A percentile compares a stretch with the other conserved stretches of the same genome.
phyloP scores from a whole-genome alignment of 257 asterid genomes.

The Phtheirospermum japonicum region DNA sequence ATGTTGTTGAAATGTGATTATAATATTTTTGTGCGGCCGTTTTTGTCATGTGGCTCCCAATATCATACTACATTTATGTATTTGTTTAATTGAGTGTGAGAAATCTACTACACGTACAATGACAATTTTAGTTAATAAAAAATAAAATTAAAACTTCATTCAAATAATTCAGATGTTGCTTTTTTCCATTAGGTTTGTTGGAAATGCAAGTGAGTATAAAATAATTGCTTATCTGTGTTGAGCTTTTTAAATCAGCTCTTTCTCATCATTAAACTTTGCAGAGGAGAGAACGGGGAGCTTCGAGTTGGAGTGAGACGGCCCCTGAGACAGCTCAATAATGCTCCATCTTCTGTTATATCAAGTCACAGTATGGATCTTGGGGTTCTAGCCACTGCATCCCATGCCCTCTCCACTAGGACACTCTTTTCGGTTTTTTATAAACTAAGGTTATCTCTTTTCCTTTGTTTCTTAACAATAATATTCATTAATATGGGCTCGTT shows the following conservation, averaged over 20 bases:
- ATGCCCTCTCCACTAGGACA: constrained; percentile 86
- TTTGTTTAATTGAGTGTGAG: no score
- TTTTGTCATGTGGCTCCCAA: no score
- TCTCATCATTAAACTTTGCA: constrained; percentile 29
- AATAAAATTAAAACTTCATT: no score
- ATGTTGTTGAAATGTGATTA: no score
- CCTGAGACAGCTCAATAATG: constrained; percentile 82
- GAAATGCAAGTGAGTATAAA: not conserved
- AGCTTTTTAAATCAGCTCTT: constrained; percentile 19
- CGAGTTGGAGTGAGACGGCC: constrained; percentile 94
- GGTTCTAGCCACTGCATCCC: constrained; percentile 99
- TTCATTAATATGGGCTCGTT: not conserved
- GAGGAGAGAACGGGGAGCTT: constrained; percentile 94
- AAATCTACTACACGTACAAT: no score
- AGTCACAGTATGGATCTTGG: constrained; percentile 99
- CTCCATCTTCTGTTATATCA: constrained; percentile 95
- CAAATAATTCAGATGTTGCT: no score
- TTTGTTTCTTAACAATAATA: no score
- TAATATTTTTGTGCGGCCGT: no score
- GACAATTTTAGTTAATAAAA: no score
- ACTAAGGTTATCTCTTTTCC: constrained; percentile 61
- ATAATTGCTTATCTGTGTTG: not conserved
- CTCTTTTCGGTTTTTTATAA: constrained; percentile 85
- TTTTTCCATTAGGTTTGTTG: no score
- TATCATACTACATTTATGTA: no score